Conservation (phyloP, 1,284 basidiomycete genomes). For the Marasmius oreades region DNA sequence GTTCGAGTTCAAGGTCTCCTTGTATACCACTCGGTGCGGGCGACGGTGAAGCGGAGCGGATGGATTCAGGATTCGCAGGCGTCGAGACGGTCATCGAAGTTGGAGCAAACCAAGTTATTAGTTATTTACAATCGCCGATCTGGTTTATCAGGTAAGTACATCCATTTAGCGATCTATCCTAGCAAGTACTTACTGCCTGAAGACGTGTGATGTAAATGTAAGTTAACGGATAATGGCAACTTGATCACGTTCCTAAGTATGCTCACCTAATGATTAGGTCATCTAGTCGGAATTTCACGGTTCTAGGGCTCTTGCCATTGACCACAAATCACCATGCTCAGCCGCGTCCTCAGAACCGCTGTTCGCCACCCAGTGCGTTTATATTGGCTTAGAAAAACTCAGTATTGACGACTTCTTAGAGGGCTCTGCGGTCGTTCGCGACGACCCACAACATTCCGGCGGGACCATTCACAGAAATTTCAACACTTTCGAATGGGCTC, state of each 20-base stretch:
- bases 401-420: constrained; percentile 17
- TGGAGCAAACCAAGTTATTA: too few species aligned
- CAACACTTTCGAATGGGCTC: constrained; percentile 87
- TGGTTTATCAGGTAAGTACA: too few species aligned
- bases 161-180: too few species aligned
- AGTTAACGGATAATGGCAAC: too few species aligned
- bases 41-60: constrained; percentile 59
- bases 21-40: constrained; percentile 63
- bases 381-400: background rate
- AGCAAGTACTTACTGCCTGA: too few species aligned
- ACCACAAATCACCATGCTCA: constrained; percentile 48
- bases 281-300: background rate
- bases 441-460: constrained; percentile 44
- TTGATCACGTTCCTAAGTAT: background rate
- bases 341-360: constrained; percentile 57
- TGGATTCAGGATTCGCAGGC: constrained; percentile 52
- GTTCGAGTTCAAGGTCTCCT: constrained; percentile 72
- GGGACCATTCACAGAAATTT: constrained; percentile 81
- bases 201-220: too few species aligned
- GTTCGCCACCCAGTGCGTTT: constrained; percentile 51
- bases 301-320: background rate
- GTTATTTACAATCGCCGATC: too few species aligned
- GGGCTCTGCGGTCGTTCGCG: constrained; percentile 40
- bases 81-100: constrained; percentile 1
- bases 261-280: background rate